A percentile compares a stretch with the other conserved stretches of the same genome.
Evolutionary conservation across 1,139 yeast species (phyloP).

Genomic region (Cylindricascospora bacillispora): DNA sequence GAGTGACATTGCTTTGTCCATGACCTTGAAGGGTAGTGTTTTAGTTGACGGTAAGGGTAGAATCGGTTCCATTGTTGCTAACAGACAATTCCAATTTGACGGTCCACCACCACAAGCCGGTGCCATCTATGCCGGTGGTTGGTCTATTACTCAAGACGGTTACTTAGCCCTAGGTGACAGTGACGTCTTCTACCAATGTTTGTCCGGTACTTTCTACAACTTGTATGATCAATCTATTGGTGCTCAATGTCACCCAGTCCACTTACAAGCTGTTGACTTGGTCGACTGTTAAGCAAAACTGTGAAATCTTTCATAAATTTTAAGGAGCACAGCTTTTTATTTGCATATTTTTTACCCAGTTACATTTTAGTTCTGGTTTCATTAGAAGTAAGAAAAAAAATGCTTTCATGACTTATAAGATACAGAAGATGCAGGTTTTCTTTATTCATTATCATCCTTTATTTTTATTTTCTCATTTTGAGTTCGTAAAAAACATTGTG

Average conservation of each 20-base stretch:
- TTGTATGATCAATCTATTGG: constrained; percentile 62
- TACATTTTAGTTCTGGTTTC: neutral
- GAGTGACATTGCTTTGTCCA: constrained; percentile 38
- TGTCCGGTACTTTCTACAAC: constrained; percentile 75
- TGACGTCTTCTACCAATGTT: constrained; percentile 65
- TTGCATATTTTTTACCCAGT: neutral
- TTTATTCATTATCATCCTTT: neutral
- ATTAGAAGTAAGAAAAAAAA: neutral
- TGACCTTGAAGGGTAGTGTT: constrained; percentile 41
- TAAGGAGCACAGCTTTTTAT: neutral
- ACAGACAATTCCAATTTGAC: constrained; percentile 83
- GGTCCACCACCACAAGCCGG: constrained; percentile 92
- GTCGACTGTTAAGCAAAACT: constrained; percentile 37
- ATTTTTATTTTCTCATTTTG: neutral
- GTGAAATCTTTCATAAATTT: neutral
- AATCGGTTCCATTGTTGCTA: constrained; percentile 74
- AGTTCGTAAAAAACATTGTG: no score
- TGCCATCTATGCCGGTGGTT: constrained; percentile 75
- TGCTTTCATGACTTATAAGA: neutral
- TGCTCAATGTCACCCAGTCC: constrained; percentile 52
- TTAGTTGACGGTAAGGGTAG: constrained; percentile 56
- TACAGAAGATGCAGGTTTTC: neutral
- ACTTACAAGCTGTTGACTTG: constrained; percentile 53
- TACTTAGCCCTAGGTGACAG: constrained; percentile 58
- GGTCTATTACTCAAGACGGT: constrained; percentile 59